phyloP scores from a whole-genome alignment of 192 early-diverging fungal species.

The Entomortierella beljakovae region DNA sequence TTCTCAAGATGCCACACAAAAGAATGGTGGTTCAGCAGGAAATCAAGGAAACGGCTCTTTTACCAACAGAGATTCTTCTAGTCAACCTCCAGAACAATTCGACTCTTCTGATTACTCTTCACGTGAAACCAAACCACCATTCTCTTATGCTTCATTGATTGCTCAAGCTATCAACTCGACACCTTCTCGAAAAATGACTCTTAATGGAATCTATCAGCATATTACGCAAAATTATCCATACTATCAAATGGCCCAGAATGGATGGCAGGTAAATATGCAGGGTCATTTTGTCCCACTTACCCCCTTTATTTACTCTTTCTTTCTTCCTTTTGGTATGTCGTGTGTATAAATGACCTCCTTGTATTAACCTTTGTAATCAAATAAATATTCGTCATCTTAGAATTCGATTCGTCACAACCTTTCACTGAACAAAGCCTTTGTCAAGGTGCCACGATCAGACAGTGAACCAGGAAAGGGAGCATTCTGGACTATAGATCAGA shows the following conservation, averaged over 20 bases:
- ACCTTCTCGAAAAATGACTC: constrained; percentile 74
- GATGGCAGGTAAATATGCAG: constrained; percentile 86
- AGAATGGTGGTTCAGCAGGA: constrained; percentile 3
- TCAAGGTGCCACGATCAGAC: constrained; percentile 85
- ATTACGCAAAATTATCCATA: constrained; percentile 87
- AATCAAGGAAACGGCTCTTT: not conserved
- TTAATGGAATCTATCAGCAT: constrained; percentile 92
- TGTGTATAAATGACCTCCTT: no score
- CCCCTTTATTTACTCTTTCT: no score
- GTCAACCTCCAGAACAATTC: constrained; percentile 27
- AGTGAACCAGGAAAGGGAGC: constrained; percentile 94
- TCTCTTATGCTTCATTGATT: constrained; percentile 90
- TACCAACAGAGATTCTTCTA: constrained; percentile 28
- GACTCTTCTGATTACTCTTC: constrained; percentile 50
- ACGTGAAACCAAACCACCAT: constrained; percentile 78
- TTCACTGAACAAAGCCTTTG: constrained; percentile 94
- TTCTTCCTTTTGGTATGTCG: no score
- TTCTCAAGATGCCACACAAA: not conserved
- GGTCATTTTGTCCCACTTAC: no score
- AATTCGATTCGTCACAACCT: constrained; percentile 98
- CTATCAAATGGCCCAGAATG: constrained; percentile 85
- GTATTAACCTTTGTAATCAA: no score
- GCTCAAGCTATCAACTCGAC: constrained; percentile 91
- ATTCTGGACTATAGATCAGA: constrained; percentile 92
- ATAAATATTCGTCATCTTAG: no score